These are phyloP conservation scores for Pyricularia sp. DNA, from an alignment of 2,329 filamentous ascomycete species.

Conservation along the genomic window DNA sequence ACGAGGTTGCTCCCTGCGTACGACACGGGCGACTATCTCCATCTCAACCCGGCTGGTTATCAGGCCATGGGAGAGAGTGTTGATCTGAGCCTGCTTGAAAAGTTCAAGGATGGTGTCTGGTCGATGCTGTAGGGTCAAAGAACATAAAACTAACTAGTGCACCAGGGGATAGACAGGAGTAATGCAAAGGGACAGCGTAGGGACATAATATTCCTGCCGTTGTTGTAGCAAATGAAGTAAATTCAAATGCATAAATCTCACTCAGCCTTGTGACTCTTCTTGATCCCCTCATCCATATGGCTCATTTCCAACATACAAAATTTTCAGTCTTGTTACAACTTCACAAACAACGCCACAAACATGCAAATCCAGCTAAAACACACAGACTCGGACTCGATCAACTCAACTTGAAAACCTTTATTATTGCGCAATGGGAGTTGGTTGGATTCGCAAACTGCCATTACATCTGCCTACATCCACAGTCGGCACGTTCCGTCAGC, in stretches of 20 bases:
- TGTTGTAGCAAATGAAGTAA: neutral
- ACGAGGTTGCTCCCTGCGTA: slow-evolving; percentile 50
- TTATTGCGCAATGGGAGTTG: neutral
- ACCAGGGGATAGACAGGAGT: neutral
- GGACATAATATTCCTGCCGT: neutral
- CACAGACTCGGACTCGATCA: neutral
- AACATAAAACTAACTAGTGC: neutral
- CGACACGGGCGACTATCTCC: slow-evolving; percentile 50
- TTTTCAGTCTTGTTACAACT: neutral
- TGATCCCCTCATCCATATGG: neutral
- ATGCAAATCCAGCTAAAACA: neutral
- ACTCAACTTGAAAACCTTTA: neutral
- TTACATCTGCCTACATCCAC: slow-evolving; percentile 53
- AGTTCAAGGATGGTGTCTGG: slow-evolving; percentile 18
- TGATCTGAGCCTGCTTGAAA: slow-evolving; percentile 36
- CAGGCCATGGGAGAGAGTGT: slow-evolving; percentile 39
- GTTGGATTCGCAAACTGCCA: neutral
- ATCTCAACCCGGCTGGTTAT: slow-evolving; percentile 47
- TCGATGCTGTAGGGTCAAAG: neutral
- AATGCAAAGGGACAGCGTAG: neutral
- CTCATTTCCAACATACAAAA: neutral
- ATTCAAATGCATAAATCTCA: neutral
- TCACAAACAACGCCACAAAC: neutral
- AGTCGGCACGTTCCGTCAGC: slow-evolving; percentile 87
- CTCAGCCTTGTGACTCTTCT: neutral